These are phyloP conservation scores for Aspergillus fructus DNA, from an alignment of 2,329 filamentous ascomycete species.

Conservation along the genomic window DNA sequence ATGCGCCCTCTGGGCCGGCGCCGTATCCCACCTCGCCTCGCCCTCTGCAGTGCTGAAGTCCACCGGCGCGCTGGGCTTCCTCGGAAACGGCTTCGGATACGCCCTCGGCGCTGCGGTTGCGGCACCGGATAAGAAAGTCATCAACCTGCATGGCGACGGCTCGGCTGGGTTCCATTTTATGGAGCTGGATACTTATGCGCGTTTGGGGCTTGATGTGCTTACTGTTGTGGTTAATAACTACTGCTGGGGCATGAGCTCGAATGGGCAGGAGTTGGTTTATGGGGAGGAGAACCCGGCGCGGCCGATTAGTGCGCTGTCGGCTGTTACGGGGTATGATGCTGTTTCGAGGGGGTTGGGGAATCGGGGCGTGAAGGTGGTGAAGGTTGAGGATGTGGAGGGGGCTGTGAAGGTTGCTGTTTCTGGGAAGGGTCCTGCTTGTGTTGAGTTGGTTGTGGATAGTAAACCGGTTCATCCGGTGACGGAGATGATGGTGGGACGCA, in stretches of 20 bases:
- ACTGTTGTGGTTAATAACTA: constrained; percentile 48
- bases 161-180: constrained; percentile 47
- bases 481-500: constrained; percentile 45
- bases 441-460: constrained; percentile 44
- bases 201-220: constrained; percentile 41
- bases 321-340: constrained; percentile 39
- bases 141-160: constrained; percentile 49
- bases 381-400: constrained; percentile 28
- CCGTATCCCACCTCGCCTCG: constrained; percentile 37
- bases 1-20: constrained; percentile 36
- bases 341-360: constrained; percentile 45
- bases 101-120: constrained; percentile 45
- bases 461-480: constrained; percentile 31
- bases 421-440: constrained; percentile 30
- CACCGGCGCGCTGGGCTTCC: constrained; percentile 40
- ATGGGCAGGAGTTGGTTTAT: constrained; percentile 48
- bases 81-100: constrained; percentile 50
- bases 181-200: constrained; percentile 47
- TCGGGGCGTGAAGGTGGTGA: constrained; percentile 25
- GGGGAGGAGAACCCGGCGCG: constrained; percentile 30
- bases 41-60: constrained; percentile 36
- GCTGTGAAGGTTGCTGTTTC: constrained; percentile 34
- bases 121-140: constrained; percentile 36
- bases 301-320: constrained; percentile 31
- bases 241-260: constrained; percentile 47